Evolutionary conservation across 306 rosid genomes (phyloP), one percentile per base, ranked within the genome.

Genomic region (Sindora glabra): DNA sequence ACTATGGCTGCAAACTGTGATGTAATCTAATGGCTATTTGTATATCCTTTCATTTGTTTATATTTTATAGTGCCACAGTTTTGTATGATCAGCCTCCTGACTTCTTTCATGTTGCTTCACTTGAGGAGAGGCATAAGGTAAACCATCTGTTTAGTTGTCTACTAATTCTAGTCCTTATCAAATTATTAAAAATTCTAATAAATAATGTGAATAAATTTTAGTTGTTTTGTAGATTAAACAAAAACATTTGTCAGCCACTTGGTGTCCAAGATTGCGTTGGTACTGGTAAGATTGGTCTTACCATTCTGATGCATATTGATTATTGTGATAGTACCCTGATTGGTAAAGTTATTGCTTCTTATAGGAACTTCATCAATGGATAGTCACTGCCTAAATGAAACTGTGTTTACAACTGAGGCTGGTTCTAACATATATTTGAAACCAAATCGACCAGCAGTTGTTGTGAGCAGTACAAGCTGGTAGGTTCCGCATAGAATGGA

Each of bases 401-500:
- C 81, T 38, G 32, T 86, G 10, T 89, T 83, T 70, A 80, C 94
- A 21, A 55, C 70, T 30, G 74, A 79, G 58, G 79, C 60, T 62
- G 85, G 74, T 56, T 45, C 73, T 14, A 62, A 51, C 66, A 57
- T 80, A 74, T 22, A 69, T 57, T 73, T 61, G 74, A 92, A 83
- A 72, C 81, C 80, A 72, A 82, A 77, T 75, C 74, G 95, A 37
- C 90, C 99, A 9, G 94, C 96, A 46, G 85, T 92, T 65, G 80
- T 92, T 52, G 94, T 92, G 62, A 92, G 99, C 90, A 89, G 99
- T 64, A 92, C 99, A 5, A 92, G 99, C 80, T 92, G 99, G 99
- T 89, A 46, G 67, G 85, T 54, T 57, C 30, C 32, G 57, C 53
- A 26, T 50, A 41, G 27, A 1, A 46, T 23, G 33, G 68, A 54